Evolutionary conservation across 352 stramenopile genomes (phyloP), one percentile per base, ranked within the genome.

Genomic region (Discostella stelligera): DNA sequence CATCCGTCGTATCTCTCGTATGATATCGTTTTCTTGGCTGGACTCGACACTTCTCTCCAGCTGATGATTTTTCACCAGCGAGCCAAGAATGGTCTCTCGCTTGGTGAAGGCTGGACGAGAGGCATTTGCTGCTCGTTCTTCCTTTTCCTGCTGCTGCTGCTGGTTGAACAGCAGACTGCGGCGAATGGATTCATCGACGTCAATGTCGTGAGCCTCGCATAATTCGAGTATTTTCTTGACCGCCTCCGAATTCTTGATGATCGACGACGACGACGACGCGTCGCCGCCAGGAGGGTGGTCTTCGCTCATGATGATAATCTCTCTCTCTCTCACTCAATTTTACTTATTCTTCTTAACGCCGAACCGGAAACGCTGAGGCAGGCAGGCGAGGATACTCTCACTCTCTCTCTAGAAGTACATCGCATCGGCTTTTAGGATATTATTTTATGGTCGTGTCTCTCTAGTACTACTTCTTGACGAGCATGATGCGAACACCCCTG

Each of bases 121-220:
- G 27, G 27, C 5, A 1, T 21, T 69, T 14, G 20, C 39, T 27
- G 53, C 16, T 7, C 32, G 21, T 16, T 72, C 62, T 20, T 72
- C 27, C 46, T 63, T 68, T 8, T 72, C n/a, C 10, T 71, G 58
- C 63, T 80, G 49, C n/a, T 32, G 27, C 27, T 32, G 27, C 27
- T 32, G 27, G 5, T 32, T 32, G 54, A 65, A 65, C 5, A 80
- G 46, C 14, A 76, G 71, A 37, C 59, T 52, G 13, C 23, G 56
- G 41, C 73, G 73, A 10, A 80, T 44, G 21, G 67, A 10, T 11
- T 73, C 64, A 41, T 71, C 56, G 23, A 80, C 68, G 16, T 68
- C 14, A n/a, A 80, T 54, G 54, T 80, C 66, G 46, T 80, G 75
- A 10, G 27, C 30, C 3, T 54, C 59, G 32, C 53, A 61, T 13